phyloP scores from a whole-genome alignment of 495 filamentous ascomycete species.

The Aspergillus taichungensis region DNA sequence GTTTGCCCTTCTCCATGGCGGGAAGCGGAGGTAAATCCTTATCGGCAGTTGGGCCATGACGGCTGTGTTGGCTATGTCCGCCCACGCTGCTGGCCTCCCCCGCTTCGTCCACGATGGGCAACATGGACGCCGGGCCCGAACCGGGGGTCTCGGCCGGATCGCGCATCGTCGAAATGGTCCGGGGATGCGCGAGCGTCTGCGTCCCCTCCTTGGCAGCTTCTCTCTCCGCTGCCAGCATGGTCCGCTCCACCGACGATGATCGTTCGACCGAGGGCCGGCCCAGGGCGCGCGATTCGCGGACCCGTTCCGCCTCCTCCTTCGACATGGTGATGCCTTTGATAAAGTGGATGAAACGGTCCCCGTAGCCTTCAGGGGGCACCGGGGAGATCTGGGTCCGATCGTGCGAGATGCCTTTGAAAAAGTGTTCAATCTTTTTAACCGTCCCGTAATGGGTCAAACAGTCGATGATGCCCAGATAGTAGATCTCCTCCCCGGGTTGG shows the following conservation, averaged over 20 bases:
- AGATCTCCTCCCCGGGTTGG: constrained; percentile 78
- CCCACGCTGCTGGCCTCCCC: constrained; percentile 70
- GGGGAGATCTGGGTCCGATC: constrained; percentile 83
- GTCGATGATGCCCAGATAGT: constrained; percentile 96
- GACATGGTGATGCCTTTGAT: constrained; percentile 87
- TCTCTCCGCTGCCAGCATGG: constrained; percentile 37
- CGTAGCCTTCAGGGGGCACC: constrained; percentile 84
- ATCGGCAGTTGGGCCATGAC: constrained; percentile 29
- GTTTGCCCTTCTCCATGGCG: constrained; percentile 21
- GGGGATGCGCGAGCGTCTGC: constrained; percentile 39
- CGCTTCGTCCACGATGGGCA: constrained; percentile 92
- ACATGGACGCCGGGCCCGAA: constrained; percentile 49
- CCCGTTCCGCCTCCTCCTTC: constrained; percentile 65
- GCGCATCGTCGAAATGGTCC: constrained; percentile 42
- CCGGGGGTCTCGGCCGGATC: constrained; percentile 46
- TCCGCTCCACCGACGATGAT: constrained; percentile 38
- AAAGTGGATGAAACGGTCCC: constrained; percentile 89
- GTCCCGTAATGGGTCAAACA: constrained; percentile 91
- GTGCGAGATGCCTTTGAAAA: constrained; percentile 83
- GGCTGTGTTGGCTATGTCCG: constrained; percentile 36
- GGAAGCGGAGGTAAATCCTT: constrained; percentile 51
- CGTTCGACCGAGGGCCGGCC: constrained; percentile 22
- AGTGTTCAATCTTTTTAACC: constrained; percentile 81
- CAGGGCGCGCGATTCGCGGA: constrained; percentile 36
- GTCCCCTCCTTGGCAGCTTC: constrained; percentile 46